Evolutionary conservation across 108 stramenopile genomes (phyloP), one percentile per base, ranked within the genome.

Genomic region (Cyclotella kingstonii): DNA sequence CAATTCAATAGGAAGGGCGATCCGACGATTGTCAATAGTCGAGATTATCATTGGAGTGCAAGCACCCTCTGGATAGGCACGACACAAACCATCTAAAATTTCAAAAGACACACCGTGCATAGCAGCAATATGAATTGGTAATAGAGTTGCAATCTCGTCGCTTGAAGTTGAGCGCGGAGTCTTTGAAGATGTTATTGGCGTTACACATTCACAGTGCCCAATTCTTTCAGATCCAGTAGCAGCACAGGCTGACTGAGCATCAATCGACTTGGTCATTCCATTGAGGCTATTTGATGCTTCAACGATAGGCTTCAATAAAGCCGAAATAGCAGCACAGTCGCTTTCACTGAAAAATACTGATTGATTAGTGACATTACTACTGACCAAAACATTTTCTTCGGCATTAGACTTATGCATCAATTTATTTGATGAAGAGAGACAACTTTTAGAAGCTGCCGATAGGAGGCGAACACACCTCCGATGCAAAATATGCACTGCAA

Each of bases 41-140:
- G 67, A 3, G 6, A 46, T 4, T 9, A 22, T 54, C 44, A 61
- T 63, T 4, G 65, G 66, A 18, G 59, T 73, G n/a, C 34, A n/a
- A 12, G 54, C 75, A n/a, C 69, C 76, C 22, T 77, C 76, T 7
- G 76, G 76, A 58, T 67, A 67, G 2, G 70, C 59, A 19, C 35
- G 31, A 17, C 65, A 67, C 34, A 77, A 27, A 18, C 70, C 70
- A 15, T 61, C 35, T 28, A 77, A 29, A 29, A 77, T 54, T 17
- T 67, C 59, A 23, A 31, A 39, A 0, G 56, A 66, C 0, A 66
- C 70, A 10, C 76, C 76, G 38, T 77, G 59, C 10, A 71, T 23
- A 0, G 76, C 76, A 15, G 70, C 76, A 28, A 77, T 71, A 30
- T 77, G 76, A 12, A 77, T 31, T 10, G 76, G 76, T 10, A 77